Evolutionary conservation across 768 basidiomycete species (phyloP).

Genomic region (Boletus pseudo-olivaceus): DNA sequence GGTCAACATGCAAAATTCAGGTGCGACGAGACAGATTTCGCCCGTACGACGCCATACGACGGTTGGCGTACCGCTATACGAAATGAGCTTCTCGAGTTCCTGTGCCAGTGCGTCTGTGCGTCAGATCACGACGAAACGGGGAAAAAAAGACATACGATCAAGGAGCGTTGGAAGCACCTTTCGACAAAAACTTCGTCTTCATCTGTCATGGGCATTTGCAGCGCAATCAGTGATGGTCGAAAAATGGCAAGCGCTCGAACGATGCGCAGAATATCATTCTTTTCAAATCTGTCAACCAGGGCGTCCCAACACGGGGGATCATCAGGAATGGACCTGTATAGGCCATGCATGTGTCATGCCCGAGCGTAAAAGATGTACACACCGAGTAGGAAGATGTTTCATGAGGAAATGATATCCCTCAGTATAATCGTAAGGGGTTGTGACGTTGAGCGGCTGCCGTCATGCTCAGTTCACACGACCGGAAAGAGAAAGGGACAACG

Average conservation of each 20-base stretch:
- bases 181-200: slow-evolving; percentile 98
- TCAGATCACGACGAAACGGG: not conserved
- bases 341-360: slow-evolving; percentile 39
- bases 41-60: slow-evolving; percentile 98
- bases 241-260: slow-evolving; percentile 93
- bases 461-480: slow-evolving; percentile 47
- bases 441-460: slow-evolving; percentile 59
- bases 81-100: slow-evolving; percentile 97
- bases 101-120: slow-evolving; percentile 26
- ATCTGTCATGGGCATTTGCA: slow-evolving; percentile 95
- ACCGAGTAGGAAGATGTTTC: slow-evolving; percentile 86
- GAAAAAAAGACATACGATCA: slow-evolving; percentile 60
- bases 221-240: slow-evolving; percentile 92
- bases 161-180: slow-evolving; percentile 89
- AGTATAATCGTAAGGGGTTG: slow-evolving; percentile 88
- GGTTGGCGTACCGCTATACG: slow-evolving; percentile 95
- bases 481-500: slow-evolving; percentile 15
- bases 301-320: slow-evolving; percentile 31
- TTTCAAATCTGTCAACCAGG: slow-evolving; percentile 73
- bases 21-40: slow-evolving; percentile 94
- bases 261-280: slow-evolving; percentile 91
- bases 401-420: slow-evolving; percentile 96
- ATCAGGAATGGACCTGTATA: slow-evolving; percentile 35
- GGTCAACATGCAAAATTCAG: slow-evolving; percentile 93
- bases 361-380: slow-evolving; percentile 40